These are phyloP conservation scores for Exserohilum turcica DNA, from an alignment of 2,329 filamentous ascomycete species.

Conservation along the genomic window DNA sequence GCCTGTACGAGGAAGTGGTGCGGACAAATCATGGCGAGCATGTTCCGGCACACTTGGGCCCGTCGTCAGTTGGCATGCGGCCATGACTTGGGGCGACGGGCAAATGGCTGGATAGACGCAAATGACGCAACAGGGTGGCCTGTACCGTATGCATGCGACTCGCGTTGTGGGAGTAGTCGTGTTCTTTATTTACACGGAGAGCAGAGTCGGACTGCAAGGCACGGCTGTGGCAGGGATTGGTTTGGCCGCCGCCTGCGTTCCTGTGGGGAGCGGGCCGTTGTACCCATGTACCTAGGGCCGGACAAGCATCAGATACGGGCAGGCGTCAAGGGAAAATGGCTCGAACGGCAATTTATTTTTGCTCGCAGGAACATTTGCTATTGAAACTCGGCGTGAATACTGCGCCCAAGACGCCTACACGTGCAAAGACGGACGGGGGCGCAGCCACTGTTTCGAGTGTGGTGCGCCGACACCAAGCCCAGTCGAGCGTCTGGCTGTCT, in stretches of 20 bases:
- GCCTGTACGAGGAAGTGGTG: not conserved
- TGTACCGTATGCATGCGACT: not conserved
- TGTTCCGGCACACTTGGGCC: too few species aligned
- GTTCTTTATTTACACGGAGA: not conserved
- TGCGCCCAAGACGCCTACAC: slow-evolving; percentile 15
- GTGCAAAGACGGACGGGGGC: slow-evolving; percentile 22
- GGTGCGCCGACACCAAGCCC: slow-evolving; percentile 23
- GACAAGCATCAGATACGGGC: slow-evolving; percentile 3
- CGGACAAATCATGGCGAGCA: not conserved
- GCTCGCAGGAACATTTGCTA: not conserved
- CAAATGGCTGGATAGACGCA: not conserved
- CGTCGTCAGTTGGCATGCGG: not conserved
- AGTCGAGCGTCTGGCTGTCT: slow-evolving; percentile 12
- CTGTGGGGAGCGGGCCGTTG: slow-evolving; percentile 7
- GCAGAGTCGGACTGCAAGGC: not conserved
- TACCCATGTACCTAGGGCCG: not conserved
- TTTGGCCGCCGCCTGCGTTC: not conserved
- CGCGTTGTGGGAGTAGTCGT: not conserved
- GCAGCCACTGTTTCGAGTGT: slow-evolving; percentile 22
- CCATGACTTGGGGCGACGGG: not conserved
- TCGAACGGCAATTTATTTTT: not conserved
- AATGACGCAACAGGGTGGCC: not conserved
- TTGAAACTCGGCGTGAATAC: slow-evolving; percentile 16
- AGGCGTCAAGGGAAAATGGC: not conserved
- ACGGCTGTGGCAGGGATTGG: not conserved